Conservation (phyloP, 306 rosid species). For the Vigna hirtella region DNA sequence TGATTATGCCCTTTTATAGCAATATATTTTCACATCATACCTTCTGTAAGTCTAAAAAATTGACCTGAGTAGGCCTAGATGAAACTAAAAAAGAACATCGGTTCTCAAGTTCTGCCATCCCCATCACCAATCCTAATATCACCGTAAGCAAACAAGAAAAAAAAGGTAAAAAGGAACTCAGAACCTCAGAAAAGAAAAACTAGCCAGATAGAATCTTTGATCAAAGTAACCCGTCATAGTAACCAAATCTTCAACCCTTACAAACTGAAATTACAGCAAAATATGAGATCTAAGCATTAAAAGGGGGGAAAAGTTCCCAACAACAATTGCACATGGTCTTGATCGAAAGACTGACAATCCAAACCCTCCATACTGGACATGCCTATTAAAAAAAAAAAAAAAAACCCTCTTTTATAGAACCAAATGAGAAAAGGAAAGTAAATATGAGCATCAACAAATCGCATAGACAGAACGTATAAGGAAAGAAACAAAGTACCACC, state of each 20-base stretch:
- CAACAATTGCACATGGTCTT: neutral
- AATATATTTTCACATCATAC: slow-evolving; percentile 1
- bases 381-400: neutral
- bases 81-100: neutral
- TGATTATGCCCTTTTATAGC: slow-evolving; percentile 3
- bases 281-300: slow-evolving; percentile 27
- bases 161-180: slow-evolving; percentile 4
- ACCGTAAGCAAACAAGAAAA: slow-evolving; percentile 30
- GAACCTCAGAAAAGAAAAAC: neutral
- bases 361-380: neutral
- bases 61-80: neutral
- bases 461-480: neutral
- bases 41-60: slow-evolving; percentile 12
- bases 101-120: neutral
- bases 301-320: neutral
- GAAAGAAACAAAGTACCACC: neutral
- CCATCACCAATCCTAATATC: slow-evolving; percentile 19
- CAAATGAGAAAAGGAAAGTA: neutral
- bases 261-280: slow-evolving; percentile 34
- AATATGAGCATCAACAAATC: slow-evolving; percentile 9
- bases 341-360: slow-evolving; percentile 21
- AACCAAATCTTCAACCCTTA: slow-evolving; percentile 28
- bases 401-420: neutral
- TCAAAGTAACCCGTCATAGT: slow-evolving; percentile 7
- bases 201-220: neutral